Percentiles rank a stretch among this genome's conserved stretches.
Evolutionary conservation across 1,284 basidiomycete genomes (phyloP).

Genomic region (Violaceomyces palustris): DNA sequence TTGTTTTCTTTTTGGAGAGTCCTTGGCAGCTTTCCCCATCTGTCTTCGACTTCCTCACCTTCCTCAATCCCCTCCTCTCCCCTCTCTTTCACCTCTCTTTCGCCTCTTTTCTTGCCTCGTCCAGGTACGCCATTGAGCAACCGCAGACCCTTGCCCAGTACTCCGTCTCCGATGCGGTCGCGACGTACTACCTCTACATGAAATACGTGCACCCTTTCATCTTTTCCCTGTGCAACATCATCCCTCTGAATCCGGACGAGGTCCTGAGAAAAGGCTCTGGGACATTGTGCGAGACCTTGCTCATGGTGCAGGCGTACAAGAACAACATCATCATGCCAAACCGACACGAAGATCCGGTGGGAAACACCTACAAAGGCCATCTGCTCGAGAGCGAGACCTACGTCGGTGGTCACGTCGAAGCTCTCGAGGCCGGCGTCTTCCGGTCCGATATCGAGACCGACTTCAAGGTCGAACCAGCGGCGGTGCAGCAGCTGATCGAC

Average conservation of each 20-base stretch:
- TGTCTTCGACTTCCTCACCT: neutral
- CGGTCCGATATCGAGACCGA: slow-evolving; percentile 90
- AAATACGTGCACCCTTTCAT: slow-evolving; percentile 99
- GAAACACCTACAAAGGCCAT: slow-evolving; percentile 92
- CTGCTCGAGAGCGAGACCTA: slow-evolving; percentile 94
- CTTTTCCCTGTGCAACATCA: slow-evolving; percentile 98
- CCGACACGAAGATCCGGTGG: slow-evolving; percentile 85
- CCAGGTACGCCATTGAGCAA: slow-evolving; percentile 95
- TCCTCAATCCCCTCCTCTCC: slow-evolving; percentile 55
- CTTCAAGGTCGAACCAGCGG: slow-evolving; percentile 87
- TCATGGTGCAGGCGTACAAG: slow-evolving; percentile 97
- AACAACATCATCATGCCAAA: slow-evolving; percentile 96
- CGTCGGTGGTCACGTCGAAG: slow-evolving; percentile 98
- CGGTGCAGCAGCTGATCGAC: slow-evolving; percentile 86
- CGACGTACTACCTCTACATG: slow-evolving; percentile 99
- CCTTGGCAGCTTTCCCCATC: neutral
- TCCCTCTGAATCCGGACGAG: slow-evolving; percentile 93
- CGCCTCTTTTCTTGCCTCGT: no score
- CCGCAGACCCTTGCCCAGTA: slow-evolving; percentile 93
- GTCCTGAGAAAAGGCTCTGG: slow-evolving; percentile 93
- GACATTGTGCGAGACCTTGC: slow-evolving; percentile 91
- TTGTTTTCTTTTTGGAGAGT: slow-evolving; percentile 25
- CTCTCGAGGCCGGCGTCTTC: slow-evolving; percentile 96
- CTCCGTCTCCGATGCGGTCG: slow-evolving; percentile 98
- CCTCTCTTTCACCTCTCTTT: no score